Base-by-base conservation (phyloP, 1,139 yeast species). In the Geotrichum aggregatum region DNA sequence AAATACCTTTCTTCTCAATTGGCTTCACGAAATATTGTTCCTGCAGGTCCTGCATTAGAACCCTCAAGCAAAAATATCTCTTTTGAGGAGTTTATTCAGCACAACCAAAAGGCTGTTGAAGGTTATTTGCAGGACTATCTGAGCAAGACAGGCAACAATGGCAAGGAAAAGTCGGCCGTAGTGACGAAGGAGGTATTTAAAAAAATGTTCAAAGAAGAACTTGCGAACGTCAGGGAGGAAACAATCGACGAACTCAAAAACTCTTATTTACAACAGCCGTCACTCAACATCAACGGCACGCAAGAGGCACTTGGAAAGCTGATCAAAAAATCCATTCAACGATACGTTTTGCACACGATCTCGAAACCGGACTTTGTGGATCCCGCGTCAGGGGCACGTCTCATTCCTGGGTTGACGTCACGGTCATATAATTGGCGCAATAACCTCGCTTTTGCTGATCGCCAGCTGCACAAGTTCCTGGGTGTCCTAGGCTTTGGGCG, bases 351-450 rank as follows among this genome's bases (percentile, higher is more conserved):
- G 7, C 55, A 49, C 35, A 49, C 55, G 14, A 52, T 52, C 8
- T 49, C 55, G 3, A 60, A 58, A 41, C 66, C 69, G 5, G 68
- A 69, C 53, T 69, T 59, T 54, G 71, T 71, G 1, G 62, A 63
- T 33, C 55, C 63, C 5, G 52, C 60, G 10, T 54, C 63, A 18
- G 72, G 72, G 1, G 68, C 70, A 3, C 54, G 61, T 7, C 58
- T 67, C 31, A 63, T 66, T 41, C 61, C 61, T n/a, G 47, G 51
- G 10, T 44, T 61, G 28, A 68, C 72, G 3, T 60, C 67, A 0
- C 52, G 57, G 18, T 61, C 64, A 3, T 65, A 59, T 47, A 57
- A 61, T 36, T 66, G 60, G 49, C 45, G 49, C 18, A 49, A 50
- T 14, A 40, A 45, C 3, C 44, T 50, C 11, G 35, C 39, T 2